Evolutionary conservation across 2,329 filamentous ascomycete species (phyloP).

Genomic region (Alternaria dauci): DNA sequence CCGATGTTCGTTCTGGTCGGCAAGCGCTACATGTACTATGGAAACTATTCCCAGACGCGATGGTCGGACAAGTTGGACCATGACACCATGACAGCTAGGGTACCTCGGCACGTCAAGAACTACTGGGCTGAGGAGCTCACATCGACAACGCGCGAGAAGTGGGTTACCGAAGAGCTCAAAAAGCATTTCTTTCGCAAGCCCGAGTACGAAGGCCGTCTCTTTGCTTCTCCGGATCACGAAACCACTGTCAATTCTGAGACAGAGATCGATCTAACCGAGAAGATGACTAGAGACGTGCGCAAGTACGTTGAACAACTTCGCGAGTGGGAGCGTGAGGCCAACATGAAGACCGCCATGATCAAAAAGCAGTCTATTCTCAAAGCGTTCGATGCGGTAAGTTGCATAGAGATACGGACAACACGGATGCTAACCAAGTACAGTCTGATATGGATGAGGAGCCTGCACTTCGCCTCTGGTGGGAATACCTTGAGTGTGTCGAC

Average conservation of each 20-base stretch:
- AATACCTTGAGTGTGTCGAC: conserved; percentile 56
- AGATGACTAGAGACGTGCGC: conserved; percentile 44
- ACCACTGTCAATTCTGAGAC: conserved; percentile 28
- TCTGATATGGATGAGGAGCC: conserved; percentile 52
- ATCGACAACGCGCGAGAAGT: conserved; percentile 46
- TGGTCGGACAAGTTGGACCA: conserved; percentile 56
- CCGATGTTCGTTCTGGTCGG: conserved; percentile 53
- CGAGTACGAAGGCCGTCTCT: conserved; percentile 49
- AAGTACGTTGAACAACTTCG: conserved; percentile 47
- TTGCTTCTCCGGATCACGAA: conserved; percentile 19
- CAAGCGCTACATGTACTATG: conserved; percentile 54
- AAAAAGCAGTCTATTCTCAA: conserved; percentile 50
- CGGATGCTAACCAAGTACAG: conserved; percentile 19
- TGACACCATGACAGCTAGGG: conserved; percentile 50
- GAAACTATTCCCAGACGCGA: conserved; percentile 56
- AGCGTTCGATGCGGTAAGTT: conserved; percentile 50
- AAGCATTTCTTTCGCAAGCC: conserved; percentile 56
- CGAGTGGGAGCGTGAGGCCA: conserved; percentile 53
- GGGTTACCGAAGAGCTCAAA: conserved; percentile 54
- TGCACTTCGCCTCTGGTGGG: conserved; percentile 57
- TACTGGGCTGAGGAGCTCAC: conserved; percentile 54
- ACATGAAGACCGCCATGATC: conserved; percentile 47
- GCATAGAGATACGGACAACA: background rate
- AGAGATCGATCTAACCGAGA: conserved; percentile 29
- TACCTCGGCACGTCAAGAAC: conserved; percentile 51